A percentile compares a stretch with the other conserved stretches of the same genome.
phyloP scores from a whole-genome alignment of 805 yeast genomes.

The Candida stauntonica region DNA sequence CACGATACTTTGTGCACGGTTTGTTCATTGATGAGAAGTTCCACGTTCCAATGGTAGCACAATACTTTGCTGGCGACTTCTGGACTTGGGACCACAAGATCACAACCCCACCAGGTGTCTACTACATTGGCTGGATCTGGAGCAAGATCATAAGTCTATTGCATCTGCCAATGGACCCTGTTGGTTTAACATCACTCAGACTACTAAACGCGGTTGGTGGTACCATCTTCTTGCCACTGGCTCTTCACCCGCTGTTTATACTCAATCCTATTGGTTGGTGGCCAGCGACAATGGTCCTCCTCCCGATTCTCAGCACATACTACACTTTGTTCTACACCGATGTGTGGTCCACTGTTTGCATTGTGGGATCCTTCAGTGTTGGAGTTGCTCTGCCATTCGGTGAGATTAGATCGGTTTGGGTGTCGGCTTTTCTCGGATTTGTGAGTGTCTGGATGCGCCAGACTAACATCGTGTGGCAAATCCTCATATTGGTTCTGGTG shows the following conservation, averaged over 20 bases:
- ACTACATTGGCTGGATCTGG: slow-evolving; percentile 42
- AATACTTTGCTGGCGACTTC: slow-evolving; percentile 59
- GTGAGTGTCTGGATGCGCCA: slow-evolving; percentile 76
- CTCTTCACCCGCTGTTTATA: slow-evolving; percentile 35
- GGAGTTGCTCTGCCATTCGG: slow-evolving; percentile 39
- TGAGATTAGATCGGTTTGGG: slow-evolving; percentile 30
- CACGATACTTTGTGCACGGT: slow-evolving; percentile 29
- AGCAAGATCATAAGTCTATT: slow-evolving; percentile 23
- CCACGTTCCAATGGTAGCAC: slow-evolving; percentile 76
- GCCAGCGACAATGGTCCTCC: slow-evolving; percentile 41
- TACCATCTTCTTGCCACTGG: slow-evolving; percentile 44
- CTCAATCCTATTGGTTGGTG: slow-evolving; percentile 41
- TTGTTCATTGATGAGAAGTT: slow-evolving; percentile 69
- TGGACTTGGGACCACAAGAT: slow-evolving; percentile 80
- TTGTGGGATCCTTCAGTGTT: slow-evolving; percentile 50
- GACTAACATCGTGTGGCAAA: slow-evolving; percentile 87
- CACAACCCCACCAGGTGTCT: slow-evolving; percentile 96
- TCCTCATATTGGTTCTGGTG: slow-evolving; percentile 50
- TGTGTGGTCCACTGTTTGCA: slow-evolving; percentile 79
- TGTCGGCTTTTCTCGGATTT: slow-evolving; percentile 54
- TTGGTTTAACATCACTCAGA: slow-evolving; percentile 42
- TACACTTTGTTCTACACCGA: slow-evolving; percentile 86
- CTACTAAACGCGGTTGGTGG: slow-evolving; percentile 68
- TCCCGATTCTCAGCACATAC: slow-evolving; percentile 72
- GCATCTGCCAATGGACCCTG: slow-evolving; percentile 26